A percentile compares a stretch with the other conserved stretches of the same genome.
These are phyloP conservation scores for Russula sp. DNA, from an alignment of 768 basidiomycete species.

Conservation along the genomic window DNA sequence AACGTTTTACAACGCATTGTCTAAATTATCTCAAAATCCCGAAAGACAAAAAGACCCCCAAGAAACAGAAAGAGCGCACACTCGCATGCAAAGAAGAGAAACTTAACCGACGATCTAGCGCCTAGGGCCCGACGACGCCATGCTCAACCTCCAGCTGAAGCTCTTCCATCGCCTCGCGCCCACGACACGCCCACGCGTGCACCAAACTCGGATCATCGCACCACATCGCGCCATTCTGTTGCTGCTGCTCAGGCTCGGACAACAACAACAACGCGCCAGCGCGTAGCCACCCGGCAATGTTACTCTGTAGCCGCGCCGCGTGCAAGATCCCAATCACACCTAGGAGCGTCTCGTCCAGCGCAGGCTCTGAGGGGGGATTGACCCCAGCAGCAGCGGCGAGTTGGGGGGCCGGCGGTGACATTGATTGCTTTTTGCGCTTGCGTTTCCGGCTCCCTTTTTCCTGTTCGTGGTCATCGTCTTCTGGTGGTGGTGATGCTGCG, in stretches of 20 bases:
- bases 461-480: neutral
- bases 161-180: slow-evolving; percentile 40
- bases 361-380: slow-evolving; percentile 10
- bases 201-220: slow-evolving; percentile 41
- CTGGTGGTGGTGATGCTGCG: neutral
- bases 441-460: neutral
- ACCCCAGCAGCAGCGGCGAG: neutral
- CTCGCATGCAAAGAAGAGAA: too few relatives aligned
- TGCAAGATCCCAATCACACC: slow-evolving; percentile 65
- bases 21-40: too few relatives aligned
- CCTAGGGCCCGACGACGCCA: slow-evolving; percentile 27
- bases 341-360: slow-evolving; percentile 49
- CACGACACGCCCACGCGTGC: slow-evolving; percentile 45
- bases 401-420: too few relatives aligned
- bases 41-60: too few relatives aligned
- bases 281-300: slow-evolving; percentile 62
- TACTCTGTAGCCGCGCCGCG: slow-evolving; percentile 46
- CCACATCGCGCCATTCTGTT: slow-evolving; percentile 34
- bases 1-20: too few relatives aligned
- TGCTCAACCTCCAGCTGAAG: slow-evolving; percentile 41
- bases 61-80: too few relatives aligned
- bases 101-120: too few relatives aligned
- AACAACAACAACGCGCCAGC: slow-evolving; percentile 39
- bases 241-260: neutral
- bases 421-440: neutral